These are phyloP conservation scores for Lasiosphaeria miniovina DNA, from an alignment of 495 filamentous ascomycete species.

Conservation along the genomic window DNA sequence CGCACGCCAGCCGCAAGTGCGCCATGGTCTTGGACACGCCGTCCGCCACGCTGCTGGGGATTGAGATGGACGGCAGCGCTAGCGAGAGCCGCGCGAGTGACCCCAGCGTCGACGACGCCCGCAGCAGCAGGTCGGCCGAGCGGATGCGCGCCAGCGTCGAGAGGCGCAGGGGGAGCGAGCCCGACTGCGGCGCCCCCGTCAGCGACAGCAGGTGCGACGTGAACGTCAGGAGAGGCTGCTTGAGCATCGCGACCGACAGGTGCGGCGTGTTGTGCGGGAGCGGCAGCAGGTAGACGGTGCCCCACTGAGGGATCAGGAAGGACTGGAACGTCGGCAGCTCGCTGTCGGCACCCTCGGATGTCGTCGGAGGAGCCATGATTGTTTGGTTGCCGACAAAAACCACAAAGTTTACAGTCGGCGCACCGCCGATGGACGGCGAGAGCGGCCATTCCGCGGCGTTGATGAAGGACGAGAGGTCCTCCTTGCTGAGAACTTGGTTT, in stretches of 20 bases:
- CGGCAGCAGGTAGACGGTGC: constrained; percentile 81
- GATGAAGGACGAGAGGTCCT: constrained; percentile 90
- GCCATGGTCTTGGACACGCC: constrained; percentile 76
- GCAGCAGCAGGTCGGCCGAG: constrained; percentile 80
- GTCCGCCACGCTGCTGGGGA: constrained; percentile 79
- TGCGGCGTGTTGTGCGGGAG: constrained; percentile 43
- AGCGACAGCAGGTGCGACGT: constrained; percentile 89
- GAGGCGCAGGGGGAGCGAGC: constrained; percentile 76
- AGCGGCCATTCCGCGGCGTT: constrained; percentile 98
- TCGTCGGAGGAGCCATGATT: constrained; percentile 27
- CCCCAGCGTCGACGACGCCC: constrained; percentile 90
- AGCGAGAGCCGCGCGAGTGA: constrained; percentile 81
- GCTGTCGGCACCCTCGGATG: constrained; percentile 55
- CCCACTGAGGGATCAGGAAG: constrained; percentile 97
- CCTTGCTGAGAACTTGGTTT: constrained; percentile 66
- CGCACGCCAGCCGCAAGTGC: constrained; percentile 74
- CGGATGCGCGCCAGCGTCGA: constrained; percentile 80
- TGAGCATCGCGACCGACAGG: constrained; percentile 53
- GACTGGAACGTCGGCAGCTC: constrained; percentile 65
- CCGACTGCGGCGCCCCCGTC: constrained; percentile 78
- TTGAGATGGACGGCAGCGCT: constrained; percentile 84
- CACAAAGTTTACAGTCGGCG: constrained; percentile 93
- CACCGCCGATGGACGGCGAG: constrained; percentile 86
- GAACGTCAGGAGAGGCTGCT: constrained; percentile 81
- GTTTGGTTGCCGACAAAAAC: constrained; percentile 69